Evolutionary conservation across 306 rosid genomes (phyloP), one percentile per base, ranked within the genome.

Genomic region (Gynostemma pentaphyllum): DNA sequence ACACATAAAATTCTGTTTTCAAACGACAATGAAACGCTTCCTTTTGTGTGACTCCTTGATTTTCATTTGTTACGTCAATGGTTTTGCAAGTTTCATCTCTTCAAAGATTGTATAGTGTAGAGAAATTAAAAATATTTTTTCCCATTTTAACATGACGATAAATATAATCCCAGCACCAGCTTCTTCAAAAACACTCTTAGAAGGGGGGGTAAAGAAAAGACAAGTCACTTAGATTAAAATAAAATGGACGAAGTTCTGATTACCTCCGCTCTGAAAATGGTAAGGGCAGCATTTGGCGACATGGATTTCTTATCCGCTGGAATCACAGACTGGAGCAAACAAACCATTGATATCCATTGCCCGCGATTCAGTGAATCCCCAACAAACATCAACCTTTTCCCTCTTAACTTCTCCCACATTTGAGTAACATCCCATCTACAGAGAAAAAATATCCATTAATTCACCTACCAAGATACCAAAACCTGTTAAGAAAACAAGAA

Each of bases 321-420:
- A 77, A 92, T 86, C 63, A 78, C 95, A 19, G 94, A 86, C 68
- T 92, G 99, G 55, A 92, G 80, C 84, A 92, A 72, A 62, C 99
- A 92, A 30, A 92, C 85, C 94, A 92, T 79, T 45, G 99, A 84
- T 76, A 92, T 88, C 99, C 99, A 92, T 53, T 92, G 97, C 40
- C 99, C 99, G 81, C 99, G 75, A 56, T 92, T 92, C 50, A 92
- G 78, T 23, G 97, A 92, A 82, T 92, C 99, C 66, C 99, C 99
- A 6, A 88, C 99, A 81, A 92, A 92, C 99, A 92, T 92, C 68
- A 92, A 74, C 75, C 99, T 81, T 79, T 88, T 92, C 50, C 68
- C 73, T 78, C 96, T 86, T 78, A 92, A 78, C 75, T 82, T 88
- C 88, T 92, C 96, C 99, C 99, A 92, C 81, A 92, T 82, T 72